phyloP scores from a whole-genome alignment of 331 rosid species.

The Stylosanthes scabra region DNA sequence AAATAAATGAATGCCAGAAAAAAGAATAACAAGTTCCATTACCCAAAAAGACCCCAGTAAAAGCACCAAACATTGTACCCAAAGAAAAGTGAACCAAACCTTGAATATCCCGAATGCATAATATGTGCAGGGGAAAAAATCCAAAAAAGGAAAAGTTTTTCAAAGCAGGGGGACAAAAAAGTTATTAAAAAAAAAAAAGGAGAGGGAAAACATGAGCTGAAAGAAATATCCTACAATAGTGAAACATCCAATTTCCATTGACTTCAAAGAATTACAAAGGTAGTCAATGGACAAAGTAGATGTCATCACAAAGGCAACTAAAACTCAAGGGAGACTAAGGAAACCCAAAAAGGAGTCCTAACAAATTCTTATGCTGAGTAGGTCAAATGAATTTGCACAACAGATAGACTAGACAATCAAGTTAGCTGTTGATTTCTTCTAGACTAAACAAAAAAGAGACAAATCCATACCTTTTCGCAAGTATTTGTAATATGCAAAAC shows the following conservation, averaged over 20 bases:
- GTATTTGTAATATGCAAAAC: slow-evolving; percentile 88
- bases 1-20: neutral
- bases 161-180: too few relatives aligned
- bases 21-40: neutral
- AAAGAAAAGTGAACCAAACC: neutral
- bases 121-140: too few relatives aligned
- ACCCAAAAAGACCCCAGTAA: slow-evolving; percentile 16
- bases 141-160: too few relatives aligned
- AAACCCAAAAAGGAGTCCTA: neutral
- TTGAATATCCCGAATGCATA: neutral
- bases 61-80: neutral
- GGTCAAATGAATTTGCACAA: slow-evolving; percentile 1
- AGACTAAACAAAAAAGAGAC: slow-evolving; percentile 11
- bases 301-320: neutral
- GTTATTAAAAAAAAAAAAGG: too few relatives aligned
- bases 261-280: slow-evolving; percentile 27
- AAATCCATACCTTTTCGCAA: slow-evolving; percentile 76
- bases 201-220: neutral
- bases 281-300: slow-evolving; percentile 3
- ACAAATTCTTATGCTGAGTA: neutral
- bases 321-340: neutral
- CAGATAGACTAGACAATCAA: slow-evolving; percentile 12
- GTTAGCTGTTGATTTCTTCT: slow-evolving; percentile 14
- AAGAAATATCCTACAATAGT: slow-evolving; percentile 8
- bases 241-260: slow-evolving; percentile 9